Conservation (phyloP, 2,329 filamentous ascomycete genomes). For the Fusarium cyanostomum region DNA sequence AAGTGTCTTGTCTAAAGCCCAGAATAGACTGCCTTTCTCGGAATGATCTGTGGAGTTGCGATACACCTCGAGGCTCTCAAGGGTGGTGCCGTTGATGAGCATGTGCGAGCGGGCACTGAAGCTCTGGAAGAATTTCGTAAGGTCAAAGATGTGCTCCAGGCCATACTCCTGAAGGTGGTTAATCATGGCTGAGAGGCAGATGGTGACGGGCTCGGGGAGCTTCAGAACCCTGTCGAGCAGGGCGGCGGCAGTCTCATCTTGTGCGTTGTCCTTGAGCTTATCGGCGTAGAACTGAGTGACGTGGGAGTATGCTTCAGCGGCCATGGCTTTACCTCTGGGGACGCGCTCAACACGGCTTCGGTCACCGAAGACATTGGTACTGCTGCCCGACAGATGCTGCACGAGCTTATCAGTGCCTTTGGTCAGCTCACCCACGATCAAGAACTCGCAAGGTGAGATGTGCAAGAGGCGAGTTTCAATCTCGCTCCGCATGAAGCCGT, state of each 20-base stretch:
- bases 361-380: conserved; percentile 91
- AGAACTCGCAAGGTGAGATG: conserved; percentile 93
- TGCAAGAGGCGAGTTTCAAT: conserved; percentile 95
- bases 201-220: conserved; percentile 84
- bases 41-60: conserved; percentile 90
- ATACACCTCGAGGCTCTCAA: conserved; percentile 95
- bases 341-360: conserved; percentile 85
- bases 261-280: conserved; percentile 73
- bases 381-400: conserved; percentile 87
- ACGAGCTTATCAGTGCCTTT: conserved; percentile 93
- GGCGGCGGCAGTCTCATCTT: conserved; percentile 66
- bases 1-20: conserved; percentile 91
- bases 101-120: conserved; percentile 96
- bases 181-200: conserved; percentile 97
- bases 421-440: conserved; percentile 90
- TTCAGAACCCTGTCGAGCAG: conserved; percentile 87
- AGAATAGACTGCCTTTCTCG: conserved; percentile 89
- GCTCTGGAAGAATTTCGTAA: conserved; percentile 96
- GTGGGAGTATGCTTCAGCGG: conserved; percentile 85
- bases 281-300: conserved; percentile 93
- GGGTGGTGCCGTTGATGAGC: conserved; percentile 92
- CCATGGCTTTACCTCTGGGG: conserved; percentile 79
- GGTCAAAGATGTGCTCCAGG: conserved; percentile 91
- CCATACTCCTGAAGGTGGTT: conserved; percentile 91
- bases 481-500: conserved; percentile 96